Evolutionary conservation across 2,329 filamentous ascomycete species (phyloP).

Genomic region (Dothistroma septosporum): DNA sequence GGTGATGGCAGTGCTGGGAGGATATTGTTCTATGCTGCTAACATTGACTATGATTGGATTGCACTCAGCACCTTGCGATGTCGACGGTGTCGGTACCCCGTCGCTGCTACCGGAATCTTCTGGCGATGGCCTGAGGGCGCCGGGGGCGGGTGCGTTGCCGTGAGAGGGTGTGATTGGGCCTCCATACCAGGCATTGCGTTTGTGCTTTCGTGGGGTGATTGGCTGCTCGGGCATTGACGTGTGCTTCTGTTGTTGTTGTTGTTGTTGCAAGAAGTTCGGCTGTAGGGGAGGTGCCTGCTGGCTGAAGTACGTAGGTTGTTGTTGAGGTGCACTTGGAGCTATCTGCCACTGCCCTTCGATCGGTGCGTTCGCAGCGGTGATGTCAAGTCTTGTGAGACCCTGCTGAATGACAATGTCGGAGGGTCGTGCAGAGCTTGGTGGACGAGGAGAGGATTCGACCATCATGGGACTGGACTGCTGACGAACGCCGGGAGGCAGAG

Average conservation of each 20-base stretch:
- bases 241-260: slow-evolving; percentile 33
- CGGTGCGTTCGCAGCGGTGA: slow-evolving; percentile 47
- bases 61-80: slow-evolving; percentile 47
- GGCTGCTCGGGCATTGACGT: slow-evolving; percentile 37
- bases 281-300: slow-evolving; percentile 17
- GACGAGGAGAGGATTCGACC: slow-evolving; percentile 51
- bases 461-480: slow-evolving; percentile 73
- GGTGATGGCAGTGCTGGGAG: slow-evolving; percentile 34
- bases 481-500: slow-evolving; percentile 59
- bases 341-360: slow-evolving; percentile 29
- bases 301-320: slow-evolving; percentile 15
- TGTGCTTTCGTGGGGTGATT: slow-evolving; percentile 56
- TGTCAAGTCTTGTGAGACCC: slow-evolving; percentile 63
- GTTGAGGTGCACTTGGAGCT: slow-evolving; percentile 20
- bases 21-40: slow-evolving; percentile 46
- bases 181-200: slow-evolving; percentile 71
- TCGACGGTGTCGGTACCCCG: slow-evolving; percentile 51
- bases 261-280: slow-evolving; percentile 30
- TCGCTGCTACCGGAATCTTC: slow-evolving; percentile 55
- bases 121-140: slow-evolving; percentile 48
- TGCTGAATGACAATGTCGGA: slow-evolving; percentile 61
- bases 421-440: slow-evolving; percentile 40
- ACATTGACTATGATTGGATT: slow-evolving; percentile 52
- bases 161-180: slow-evolving; percentile 39
- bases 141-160: slow-evolving; percentile 15